These are phyloP conservation scores for Fusarium illudens DNA, from an alignment of 2,329 filamentous ascomycete genomes.

Conservation along the genomic window DNA sequence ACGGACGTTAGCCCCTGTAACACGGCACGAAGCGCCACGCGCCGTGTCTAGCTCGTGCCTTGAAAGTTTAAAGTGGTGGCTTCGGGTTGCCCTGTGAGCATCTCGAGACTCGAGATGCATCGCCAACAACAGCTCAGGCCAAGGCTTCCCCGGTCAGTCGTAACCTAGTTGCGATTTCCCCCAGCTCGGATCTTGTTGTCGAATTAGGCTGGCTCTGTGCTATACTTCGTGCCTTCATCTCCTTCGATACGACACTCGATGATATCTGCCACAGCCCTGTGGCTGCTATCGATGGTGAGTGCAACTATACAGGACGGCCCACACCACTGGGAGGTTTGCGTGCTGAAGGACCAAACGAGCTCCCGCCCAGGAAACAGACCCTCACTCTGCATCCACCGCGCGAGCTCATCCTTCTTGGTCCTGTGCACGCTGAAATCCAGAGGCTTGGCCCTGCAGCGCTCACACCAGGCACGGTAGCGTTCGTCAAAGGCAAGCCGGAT, in stretches of 20 bases:
- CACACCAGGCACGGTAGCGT: constrained; percentile 3
- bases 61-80: not conserved
- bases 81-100: not conserved
- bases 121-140: too few relatives aligned
- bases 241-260: not conserved
- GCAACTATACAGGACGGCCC: not conserved
- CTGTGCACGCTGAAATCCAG: constrained; percentile 18
- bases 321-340: not conserved
- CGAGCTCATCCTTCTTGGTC: constrained; percentile 5
- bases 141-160: too few relatives aligned
- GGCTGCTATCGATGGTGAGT: not conserved
- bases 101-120: not conserved
- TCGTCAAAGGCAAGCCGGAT: not conserved
- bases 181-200: not conserved
- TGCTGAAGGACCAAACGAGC: constrained; percentile 18
- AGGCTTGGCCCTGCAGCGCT: not conserved
- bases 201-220: not conserved
- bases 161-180: too few relatives aligned
- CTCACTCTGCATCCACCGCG: constrained; percentile 10
- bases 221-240: not conserved
- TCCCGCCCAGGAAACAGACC: not conserved
- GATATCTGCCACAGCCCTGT: not conserved
- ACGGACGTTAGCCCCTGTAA: not conserved
- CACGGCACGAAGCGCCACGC: not conserved
- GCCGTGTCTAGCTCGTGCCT: not conserved